A percentile compares a stretch with the other conserved stretches of the same genome.
These are phyloP conservation scores for Yamadazyma sp. DNA, from an alignment of 805 yeast genomes.

Conservation along the genomic window DNA sequence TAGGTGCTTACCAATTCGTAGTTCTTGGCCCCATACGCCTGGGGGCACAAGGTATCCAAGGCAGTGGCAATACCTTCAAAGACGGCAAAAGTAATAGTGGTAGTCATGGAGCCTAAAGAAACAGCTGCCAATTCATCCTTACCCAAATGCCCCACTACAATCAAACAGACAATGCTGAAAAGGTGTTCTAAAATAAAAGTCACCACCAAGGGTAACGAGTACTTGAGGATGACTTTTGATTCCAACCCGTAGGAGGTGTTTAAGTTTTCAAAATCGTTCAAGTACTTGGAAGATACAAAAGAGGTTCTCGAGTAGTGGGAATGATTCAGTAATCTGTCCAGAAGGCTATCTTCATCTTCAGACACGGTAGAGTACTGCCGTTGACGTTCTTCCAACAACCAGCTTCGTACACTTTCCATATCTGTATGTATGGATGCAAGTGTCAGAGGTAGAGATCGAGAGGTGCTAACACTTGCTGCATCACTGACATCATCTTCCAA, in stretches of 20 bases:
- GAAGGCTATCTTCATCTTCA: slow-evolving; percentile 16
- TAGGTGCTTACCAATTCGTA: slow-evolving; percentile 35
- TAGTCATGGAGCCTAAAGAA: slow-evolving; percentile 44
- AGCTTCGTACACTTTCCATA: slow-evolving; percentile 27
- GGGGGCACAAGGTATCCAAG: slow-evolving; percentile 46
- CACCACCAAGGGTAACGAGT: slow-evolving; percentile 39
- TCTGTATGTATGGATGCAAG: slow-evolving; percentile 40
- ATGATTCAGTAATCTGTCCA: slow-evolving; percentile 14
- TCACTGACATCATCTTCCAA: slow-evolving; percentile 34
- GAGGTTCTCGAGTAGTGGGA: slow-evolving; percentile 10
- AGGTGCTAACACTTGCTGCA: slow-evolving; percentile 40
- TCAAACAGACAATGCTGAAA: slow-evolving; percentile 41
- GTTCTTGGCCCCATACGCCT: slow-evolving; percentile 46
- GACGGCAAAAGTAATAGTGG: slow-evolving; percentile 44
- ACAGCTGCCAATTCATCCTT: slow-evolving; percentile 47
- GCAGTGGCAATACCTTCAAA: slow-evolving; percentile 50
- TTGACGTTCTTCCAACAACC: slow-evolving; percentile 45
- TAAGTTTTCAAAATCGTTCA: slow-evolving; percentile 29
- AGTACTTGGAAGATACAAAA: slow-evolving; percentile 4
- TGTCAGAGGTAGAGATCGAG: slow-evolving; percentile 43
- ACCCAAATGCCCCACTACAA: slow-evolving; percentile 48
- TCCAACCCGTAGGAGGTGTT: slow-evolving; percentile 30
- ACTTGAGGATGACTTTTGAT: slow-evolving; percentile 26
- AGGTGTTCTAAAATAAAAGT: slow-evolving; percentile 45
- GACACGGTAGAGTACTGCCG: slow-evolving; percentile 27